Base-by-base conservation (phyloP, 2,329 filamentous ascomycete species). In the Cladophialophora chaetospira region DNA sequence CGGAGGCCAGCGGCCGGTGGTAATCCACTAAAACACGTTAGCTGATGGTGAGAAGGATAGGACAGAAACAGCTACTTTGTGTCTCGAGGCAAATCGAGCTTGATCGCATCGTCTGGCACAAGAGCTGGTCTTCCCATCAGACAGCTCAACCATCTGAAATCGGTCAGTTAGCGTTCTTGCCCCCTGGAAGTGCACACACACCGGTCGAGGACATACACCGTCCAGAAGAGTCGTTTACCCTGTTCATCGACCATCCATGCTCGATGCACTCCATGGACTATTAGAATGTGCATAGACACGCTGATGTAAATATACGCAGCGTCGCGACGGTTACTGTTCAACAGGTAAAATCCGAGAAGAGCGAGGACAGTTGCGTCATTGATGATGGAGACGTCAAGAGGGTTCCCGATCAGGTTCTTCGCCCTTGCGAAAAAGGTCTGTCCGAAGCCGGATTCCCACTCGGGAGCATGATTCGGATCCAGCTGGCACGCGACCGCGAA, bases 201-300 rank as follows among this genome's bases (percentile, higher is more conserved):
- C 43, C 78, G 71, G 60, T 81, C 78, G 11, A 82, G 65, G n/a
- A 78, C 72, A 54, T 79, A 81, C 2, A 81, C 69, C 0, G 78
- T 81, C 79, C 79, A 82, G 53, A 82, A 81, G 4, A 77, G 70
- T 31, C 79, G 69, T 61, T 77, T 79, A 1, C 72, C 73, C 19
- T 66, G 65, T 62, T 81, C 78, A 38, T 78, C 72, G 2, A 72
- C 67, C 3, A 65, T 65, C 62, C 70, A 73, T 3, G 76, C 77
- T 11, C 73, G 68, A 59, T 81, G 76, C 1, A 77, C 70, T n/a
- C 79, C 79, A 29, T 77, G 74, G 69, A 77, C 76, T 44, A 80
- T 72, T 43, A 75, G 74, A 28, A 79, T 73, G 38, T 77, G 74
- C 70, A 79, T 78, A 25, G 78, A 78, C 11, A 74, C 72, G 38